Base-by-base conservation (phyloP, 306 rosid genomes). In the Cucumis sativus region DNA sequence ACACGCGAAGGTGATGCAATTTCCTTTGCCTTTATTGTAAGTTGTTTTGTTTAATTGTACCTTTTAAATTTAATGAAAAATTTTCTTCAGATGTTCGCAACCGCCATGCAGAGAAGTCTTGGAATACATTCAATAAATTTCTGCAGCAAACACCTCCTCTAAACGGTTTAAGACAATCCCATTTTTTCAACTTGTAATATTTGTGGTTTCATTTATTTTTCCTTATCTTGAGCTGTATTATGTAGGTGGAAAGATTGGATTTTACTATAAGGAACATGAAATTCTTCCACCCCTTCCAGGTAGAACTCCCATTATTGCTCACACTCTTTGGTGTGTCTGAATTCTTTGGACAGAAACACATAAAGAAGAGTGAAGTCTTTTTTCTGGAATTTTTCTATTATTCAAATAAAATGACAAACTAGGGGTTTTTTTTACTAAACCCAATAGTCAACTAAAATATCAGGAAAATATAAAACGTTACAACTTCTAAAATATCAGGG, bases 221-320 rank as follows among this genome's bases (percentile, higher is more conserved):
- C 74, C 66, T 84, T 74, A 63, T 59, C 45, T 17, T 72, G 39
- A 57, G 79, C 82, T 79, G 13, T 82, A 63, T 23, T 23, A 30
- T 43, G 62, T 45, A 95, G 98, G 86, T 84, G 97, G 99, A 62
- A 92, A 88, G 86, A 51, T 95, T 41, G 99, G 99, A 60, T 95
- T 92, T 89, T 95, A 90, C 88, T 95, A 89, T 88, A 95, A 92
- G 89, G 99, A 95, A 72, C 96, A 90, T 83, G 99, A 95, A 85
- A 95, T 95, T 82, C 84, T 95, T 62, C 99, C 99, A 77, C 99
- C 97, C 18, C 97, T 95, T 62, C 99, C 99, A 84, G 97, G 98
- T 94, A 21, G 10, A 81, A 45, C 56, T 77, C 37, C 33, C 17
- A 8, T 30, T 49, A 15, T 78, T 33, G 52, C 33, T 33, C 63